Conservation (phyloP, 2,329 filamentous ascomycete genomes). For the Aspergillus costaricaensis region DNA sequence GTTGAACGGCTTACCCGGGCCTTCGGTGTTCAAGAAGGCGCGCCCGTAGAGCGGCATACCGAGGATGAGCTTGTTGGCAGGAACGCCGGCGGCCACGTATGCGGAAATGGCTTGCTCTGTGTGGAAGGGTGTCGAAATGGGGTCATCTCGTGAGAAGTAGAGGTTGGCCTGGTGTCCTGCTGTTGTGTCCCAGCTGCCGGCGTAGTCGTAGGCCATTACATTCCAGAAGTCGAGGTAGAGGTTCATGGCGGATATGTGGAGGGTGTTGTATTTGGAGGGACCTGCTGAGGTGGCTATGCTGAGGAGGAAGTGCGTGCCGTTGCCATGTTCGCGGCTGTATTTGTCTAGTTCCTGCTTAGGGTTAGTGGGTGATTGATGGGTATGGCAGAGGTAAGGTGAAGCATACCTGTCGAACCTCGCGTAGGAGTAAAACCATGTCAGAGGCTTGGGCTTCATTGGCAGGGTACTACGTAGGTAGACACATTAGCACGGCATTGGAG, state of each 20-base stretch:
- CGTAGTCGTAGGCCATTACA: conserved; percentile 81
- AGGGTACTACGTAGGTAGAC: conserved; percentile 31
- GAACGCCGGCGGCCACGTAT: conserved; percentile 68
- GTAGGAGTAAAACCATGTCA: conserved; percentile 39
- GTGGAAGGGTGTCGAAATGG: conserved; percentile 74
- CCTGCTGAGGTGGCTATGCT: conserved; percentile 51
- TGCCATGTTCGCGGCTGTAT: conserved; percentile 43
- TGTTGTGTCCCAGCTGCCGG: conserved; percentile 74
- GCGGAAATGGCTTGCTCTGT: conserved; percentile 69
- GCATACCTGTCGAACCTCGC: conserved; percentile 34
- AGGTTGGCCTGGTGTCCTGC: conserved; percentile 83
- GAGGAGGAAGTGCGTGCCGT: conserved; percentile 47
- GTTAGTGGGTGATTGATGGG: not conserved
- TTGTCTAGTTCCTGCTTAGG: conserved; percentile 39
- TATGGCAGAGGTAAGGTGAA: not conserved
- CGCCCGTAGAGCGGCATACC: conserved; percentile 94
- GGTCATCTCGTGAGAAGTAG: conserved; percentile 59
- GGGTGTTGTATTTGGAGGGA: conserved; percentile 46
- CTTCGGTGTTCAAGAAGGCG: conserved; percentile 76
- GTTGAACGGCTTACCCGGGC: conserved; percentile 67
- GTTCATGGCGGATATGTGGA: conserved; percentile 50
- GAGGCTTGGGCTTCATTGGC: conserved; percentile 34
- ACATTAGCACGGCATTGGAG: not conserved
- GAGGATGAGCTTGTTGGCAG: conserved; percentile 73
- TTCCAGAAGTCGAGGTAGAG: conserved; percentile 55